Percentiles rank a stretch among this genome's conserved stretches.
These are phyloP conservation scores for Brassica nigra DNA, from an alignment of 345 rosid species.

Conservation along the genomic window DNA sequence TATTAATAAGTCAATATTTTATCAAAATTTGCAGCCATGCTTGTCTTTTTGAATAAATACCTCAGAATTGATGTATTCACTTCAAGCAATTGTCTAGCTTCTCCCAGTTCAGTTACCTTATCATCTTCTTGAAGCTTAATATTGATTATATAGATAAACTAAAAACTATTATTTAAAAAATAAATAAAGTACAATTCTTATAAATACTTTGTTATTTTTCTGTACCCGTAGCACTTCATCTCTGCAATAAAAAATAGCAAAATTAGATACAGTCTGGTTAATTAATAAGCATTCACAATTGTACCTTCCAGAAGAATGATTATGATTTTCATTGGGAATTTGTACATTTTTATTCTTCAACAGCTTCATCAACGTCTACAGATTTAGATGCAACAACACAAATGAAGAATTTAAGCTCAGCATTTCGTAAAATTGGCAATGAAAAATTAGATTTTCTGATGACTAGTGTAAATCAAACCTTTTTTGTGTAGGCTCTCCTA, in stretches of 20 bases:
- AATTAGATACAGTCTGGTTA: neutral
- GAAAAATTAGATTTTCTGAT: neutral
- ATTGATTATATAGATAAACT: neutral
- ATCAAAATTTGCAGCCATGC: neutral
- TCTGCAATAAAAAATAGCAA: constrained; percentile 2
- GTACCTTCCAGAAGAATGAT: neutral
- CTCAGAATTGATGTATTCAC: neutral
- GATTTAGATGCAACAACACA: neutral
- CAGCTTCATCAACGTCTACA: constrained; percentile 15
- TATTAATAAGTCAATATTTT: neutral
- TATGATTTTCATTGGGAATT: neutral
- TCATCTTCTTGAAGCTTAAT: neutral
- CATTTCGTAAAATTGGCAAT: neutral
- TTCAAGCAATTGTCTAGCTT: neutral
- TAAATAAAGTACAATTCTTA: neutral
- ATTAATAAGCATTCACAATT: neutral
- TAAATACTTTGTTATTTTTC: neutral
- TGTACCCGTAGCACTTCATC: neutral
- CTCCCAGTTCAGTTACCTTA: neutral
- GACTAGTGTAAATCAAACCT: constrained; percentile 18
- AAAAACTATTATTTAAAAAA: neutral
- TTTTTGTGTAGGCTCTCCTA: constrained; percentile 21
- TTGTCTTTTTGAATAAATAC: neutral
- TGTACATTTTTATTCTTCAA: neutral
- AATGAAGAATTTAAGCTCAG: neutral